Evolutionary conservation across 1,284 basidiomycete species (phyloP), one percentile per base, ranked within the genome.

Genomic region (Apiotrichum sp.): DNA sequence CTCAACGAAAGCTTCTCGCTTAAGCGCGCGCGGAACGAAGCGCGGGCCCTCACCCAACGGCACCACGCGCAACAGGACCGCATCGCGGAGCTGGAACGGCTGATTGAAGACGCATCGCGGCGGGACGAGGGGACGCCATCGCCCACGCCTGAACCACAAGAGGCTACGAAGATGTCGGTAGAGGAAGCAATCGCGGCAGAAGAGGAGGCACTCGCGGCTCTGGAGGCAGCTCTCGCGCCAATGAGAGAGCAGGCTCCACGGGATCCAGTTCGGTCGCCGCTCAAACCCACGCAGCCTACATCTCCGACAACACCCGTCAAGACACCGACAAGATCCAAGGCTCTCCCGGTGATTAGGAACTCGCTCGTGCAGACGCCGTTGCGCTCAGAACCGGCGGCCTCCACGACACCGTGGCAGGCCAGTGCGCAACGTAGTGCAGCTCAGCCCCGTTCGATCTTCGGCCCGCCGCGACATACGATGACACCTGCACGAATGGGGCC

Each of bases 181-280:
- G 74, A 73, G 36, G 72, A 74, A 40, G 66, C 68, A 33, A 66
- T 76, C 57, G 66, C 65, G 53, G 67, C 68, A 1, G 74, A 76
- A 56, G 74, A 75, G 52, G 69, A 64, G 33, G 67, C 69, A 2
- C 59, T 75, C 9, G 54, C 60, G 22, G 61, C 56, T 2, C 62
- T 74, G 14, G 73, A 76, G 61, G 60, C 62, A 6, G 52, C 61
- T 8, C 39, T 75, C 2, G 63, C 58, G 1, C 64, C 64, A 33
- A 57, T 69, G 13, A 35, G 48, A 41, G 31, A 40, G 31, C 16
- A 42, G 22, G 47, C 50, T 34, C 35, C 32, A 11, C 50, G 49
- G 16, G 14, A 42, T 6, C 3, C 22, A 22, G 16, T 40, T 6
- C n/a, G n/a, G 32, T 46, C 10, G 6, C 22, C 31, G n/a, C n/a